Base-by-base conservation (phyloP, 73 alveolate species). In the Urostyla sp. region DNA sequence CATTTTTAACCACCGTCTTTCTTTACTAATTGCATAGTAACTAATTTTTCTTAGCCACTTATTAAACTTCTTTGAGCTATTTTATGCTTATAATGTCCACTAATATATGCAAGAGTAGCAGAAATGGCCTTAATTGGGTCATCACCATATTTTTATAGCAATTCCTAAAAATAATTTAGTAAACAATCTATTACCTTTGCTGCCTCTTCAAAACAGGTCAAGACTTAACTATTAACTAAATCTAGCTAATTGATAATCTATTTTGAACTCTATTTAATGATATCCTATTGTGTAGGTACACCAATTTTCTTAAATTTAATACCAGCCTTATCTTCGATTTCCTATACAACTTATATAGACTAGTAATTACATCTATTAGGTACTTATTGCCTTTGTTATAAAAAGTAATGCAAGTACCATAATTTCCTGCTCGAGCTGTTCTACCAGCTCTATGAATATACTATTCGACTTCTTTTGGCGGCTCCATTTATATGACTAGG, bases 401-500 rank as follows among this genome's bases (percentile, higher is more conserved):
- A 87, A 96, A 91, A 43, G 97, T 85, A 20, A 96, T 92, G 55
- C 99, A 95, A 16, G 89, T 67, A 1, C 99, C 99, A 63, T 91
- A 87, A 45, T 94, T 95, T 5, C 99, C 99, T 7, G 98, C 98
- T 53, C 98, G 75, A 7, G 98, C 98, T 11, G 98, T 92, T 37
- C 98, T 63, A 0, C 98, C 98, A 44, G 98, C 90, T 73, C 98
- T 67, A 72, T 92, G 98, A 54, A 92, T 92, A 54, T 92, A 92
- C 0, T 94, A 74, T 72, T 92, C 98, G 20, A 75, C 76, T 48
- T 92, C 98, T 80, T 89, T 77, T 0, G 98, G 98, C 1, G 98
- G 98, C 31, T 92, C 98, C 48, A 91, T 79, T 80, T 89, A 91
- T 21, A 92, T 74, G 31, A 92, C 92, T 50, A 92, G 87, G 52